Conservation (phyloP, 1,284 basidiomycete genomes). For the Apiotrichum sp. region DNA sequence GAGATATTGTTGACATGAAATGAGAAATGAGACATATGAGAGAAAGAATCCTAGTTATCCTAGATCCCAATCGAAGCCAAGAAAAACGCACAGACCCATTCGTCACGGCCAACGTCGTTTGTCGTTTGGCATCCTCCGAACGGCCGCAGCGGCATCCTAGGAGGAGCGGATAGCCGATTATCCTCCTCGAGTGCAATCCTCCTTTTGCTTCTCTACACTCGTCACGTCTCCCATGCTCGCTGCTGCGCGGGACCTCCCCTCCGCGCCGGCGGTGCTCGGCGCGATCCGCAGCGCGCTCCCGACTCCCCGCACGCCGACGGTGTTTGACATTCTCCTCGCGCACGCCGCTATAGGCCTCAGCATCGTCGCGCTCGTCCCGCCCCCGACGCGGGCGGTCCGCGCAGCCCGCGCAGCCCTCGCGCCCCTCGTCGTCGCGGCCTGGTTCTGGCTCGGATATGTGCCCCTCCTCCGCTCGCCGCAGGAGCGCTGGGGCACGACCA, state of each 20-base stretch:
- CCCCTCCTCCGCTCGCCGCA: constrained; percentile 13
- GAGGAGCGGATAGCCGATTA: too few species aligned
- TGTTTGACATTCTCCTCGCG: constrained; percentile 7
- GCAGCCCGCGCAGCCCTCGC: constrained; percentile 22
- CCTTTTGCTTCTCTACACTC: too few species aligned
- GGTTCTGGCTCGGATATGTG: constrained; percentile 17
- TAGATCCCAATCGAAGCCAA: too few species aligned
- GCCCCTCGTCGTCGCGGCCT: constrained; percentile 17
- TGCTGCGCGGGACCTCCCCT: not conserved
- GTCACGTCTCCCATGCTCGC: not conserved
- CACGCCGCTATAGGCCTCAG: constrained; percentile 7
- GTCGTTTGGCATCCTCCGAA: too few species aligned
- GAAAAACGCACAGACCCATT: too few species aligned
- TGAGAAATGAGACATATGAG: too few species aligned
- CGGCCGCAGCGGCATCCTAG: too few species aligned
- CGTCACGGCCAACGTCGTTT: too few species aligned
- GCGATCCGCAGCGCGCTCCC: constrained; percentile 9
- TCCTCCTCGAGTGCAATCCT: too few species aligned
- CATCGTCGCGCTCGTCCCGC: constrained; percentile 19
- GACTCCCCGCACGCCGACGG: constrained; percentile 5
- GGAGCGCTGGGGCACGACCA: constrained; percentile 27
- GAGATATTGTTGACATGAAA: too few species aligned
- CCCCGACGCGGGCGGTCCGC: constrained; percentile 23
- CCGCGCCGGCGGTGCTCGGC: not conserved
- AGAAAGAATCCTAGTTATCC: too few species aligned